Percentiles rank a stretch among this genome's conserved stretches.
These are phyloP conservation scores for Fagopyrum tataricum DNA, from an alignment of 148 eudicot genomes.

Conservation along the genomic window DNA sequence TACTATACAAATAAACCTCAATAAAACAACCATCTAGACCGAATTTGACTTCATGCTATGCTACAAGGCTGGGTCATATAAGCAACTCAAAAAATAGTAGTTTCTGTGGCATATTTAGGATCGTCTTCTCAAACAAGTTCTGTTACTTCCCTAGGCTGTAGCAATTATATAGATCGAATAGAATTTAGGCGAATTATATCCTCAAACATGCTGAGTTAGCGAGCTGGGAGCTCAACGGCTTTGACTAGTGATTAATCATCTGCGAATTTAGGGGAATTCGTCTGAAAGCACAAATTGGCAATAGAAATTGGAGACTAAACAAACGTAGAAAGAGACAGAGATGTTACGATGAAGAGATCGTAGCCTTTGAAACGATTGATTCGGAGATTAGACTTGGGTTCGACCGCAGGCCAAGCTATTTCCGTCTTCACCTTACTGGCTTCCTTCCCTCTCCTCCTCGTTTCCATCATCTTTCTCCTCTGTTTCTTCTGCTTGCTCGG, in stretches of 20 bases:
- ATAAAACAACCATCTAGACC: background rate
- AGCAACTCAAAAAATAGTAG: background rate
- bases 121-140: background rate
- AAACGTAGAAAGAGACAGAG: background rate
- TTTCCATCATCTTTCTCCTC: conserved; percentile 50
- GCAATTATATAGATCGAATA: too few relatives aligned
- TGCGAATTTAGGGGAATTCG: background rate
- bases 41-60: background rate
- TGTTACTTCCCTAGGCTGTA: too few relatives aligned
- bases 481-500: conserved; percentile 10
- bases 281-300: background rate
- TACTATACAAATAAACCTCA: background rate
- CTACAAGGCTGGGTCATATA: background rate
- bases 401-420: conserved; percentile 54
- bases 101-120: background rate
- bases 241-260: background rate
- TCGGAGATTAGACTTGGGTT: conserved; percentile 56
- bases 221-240: background rate
- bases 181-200: too few relatives aligned
- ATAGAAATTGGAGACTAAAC: background rate
- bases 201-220: background rate
- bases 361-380: conserved; percentile 50
- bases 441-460: conserved; percentile 28
- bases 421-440: conserved; percentile 31
- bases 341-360: conserved; percentile 69